Conservation (phyloP, 148 eudicot species). For the Camellia granthamiana region DNA sequence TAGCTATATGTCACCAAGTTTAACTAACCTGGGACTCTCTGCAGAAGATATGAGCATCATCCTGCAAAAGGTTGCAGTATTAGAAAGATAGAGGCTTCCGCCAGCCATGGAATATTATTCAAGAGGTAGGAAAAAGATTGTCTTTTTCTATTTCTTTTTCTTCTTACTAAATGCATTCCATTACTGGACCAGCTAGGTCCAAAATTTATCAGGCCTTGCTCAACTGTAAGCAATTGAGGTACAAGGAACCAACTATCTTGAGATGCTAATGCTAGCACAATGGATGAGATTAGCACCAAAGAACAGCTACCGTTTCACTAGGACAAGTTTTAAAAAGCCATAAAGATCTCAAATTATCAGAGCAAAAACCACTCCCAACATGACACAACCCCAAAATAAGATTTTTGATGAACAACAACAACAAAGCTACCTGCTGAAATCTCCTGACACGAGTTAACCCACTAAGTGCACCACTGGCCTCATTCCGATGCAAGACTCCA, state of each 20-base stretch:
- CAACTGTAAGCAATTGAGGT: background rate
- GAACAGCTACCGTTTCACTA: background rate
- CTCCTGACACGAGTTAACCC: slow-evolving; percentile 99
- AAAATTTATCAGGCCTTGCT: background rate
- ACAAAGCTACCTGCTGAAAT: slow-evolving; percentile 84
- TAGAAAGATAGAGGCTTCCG: slow-evolving; percentile 18
- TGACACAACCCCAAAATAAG: background rate
- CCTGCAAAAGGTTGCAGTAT: slow-evolving; percentile 48
- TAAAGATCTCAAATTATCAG: background rate
- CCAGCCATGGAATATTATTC: background rate
- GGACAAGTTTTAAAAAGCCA: background rate
- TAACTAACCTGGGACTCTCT: slow-evolving; percentile 84
- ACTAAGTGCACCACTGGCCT: slow-evolving; percentile 98
- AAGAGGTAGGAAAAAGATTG: background rate
- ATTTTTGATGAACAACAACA: background rate
- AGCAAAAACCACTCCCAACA: background rate
- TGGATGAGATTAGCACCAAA: background rate
- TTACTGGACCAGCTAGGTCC: background rate
- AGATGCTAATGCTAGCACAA: background rate
- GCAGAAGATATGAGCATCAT: slow-evolving; percentile 99
- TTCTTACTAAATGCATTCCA: too few relatives aligned
- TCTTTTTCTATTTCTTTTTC: background rate
- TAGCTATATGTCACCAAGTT: slow-evolving; percentile 13
- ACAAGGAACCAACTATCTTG: background rate
- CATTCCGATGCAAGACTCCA: slow-evolving; percentile 96